phyloP scores from a whole-genome alignment of 169 alveolate genomes.

The Pseudocohnilembus persalinus region DNA sequence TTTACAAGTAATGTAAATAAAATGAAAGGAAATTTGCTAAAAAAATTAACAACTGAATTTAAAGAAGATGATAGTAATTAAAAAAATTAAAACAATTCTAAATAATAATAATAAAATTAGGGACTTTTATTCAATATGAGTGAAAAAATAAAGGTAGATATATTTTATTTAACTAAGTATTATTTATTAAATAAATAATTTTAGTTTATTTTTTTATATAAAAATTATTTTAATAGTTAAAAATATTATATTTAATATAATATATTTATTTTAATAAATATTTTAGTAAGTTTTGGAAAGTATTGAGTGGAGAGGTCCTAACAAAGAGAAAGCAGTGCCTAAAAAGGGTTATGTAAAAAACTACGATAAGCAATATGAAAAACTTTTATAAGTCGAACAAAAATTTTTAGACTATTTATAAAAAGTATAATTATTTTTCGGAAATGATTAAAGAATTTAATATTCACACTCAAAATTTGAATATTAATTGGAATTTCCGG shows the following conservation, averaged over 20 bases:
- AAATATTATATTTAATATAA: too few relatives aligned
- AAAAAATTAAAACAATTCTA: too few relatives aligned
- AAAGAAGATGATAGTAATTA: too few relatives aligned
- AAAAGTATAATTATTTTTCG: slow-evolving; percentile 35
- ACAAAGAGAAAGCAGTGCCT: slow-evolving; percentile 61
- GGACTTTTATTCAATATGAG: slow-evolving; percentile 38
- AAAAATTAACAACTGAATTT: slow-evolving; percentile 23
- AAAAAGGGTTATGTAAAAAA: slow-evolving; percentile 57
- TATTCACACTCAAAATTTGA: slow-evolving; percentile 87
- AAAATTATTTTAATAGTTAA: too few relatives aligned
- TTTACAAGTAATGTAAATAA: neutral
- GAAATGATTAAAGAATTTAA: slow-evolving; percentile 26
- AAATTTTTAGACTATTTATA: slow-evolving; percentile 51
- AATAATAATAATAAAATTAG: slow-evolving; percentile 45
- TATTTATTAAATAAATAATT: too few relatives aligned
- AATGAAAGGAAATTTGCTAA: slow-evolving; percentile 12
- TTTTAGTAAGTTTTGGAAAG: slow-evolving; percentile 52
- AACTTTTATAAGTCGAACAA: slow-evolving; percentile 48
- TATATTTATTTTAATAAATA: too few relatives aligned
- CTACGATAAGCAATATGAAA: slow-evolving; percentile 62
- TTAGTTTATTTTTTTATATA: too few relatives aligned
- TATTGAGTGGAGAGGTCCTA: slow-evolving; percentile 51
- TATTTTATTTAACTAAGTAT: too few relatives aligned
- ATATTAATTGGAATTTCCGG: slow-evolving; percentile 90
- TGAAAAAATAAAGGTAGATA: neutral